These are phyloP conservation scores for Streptanthus diversifolius DNA, from an alignment of 345 rosid genomes.

Conservation along the genomic window DNA sequence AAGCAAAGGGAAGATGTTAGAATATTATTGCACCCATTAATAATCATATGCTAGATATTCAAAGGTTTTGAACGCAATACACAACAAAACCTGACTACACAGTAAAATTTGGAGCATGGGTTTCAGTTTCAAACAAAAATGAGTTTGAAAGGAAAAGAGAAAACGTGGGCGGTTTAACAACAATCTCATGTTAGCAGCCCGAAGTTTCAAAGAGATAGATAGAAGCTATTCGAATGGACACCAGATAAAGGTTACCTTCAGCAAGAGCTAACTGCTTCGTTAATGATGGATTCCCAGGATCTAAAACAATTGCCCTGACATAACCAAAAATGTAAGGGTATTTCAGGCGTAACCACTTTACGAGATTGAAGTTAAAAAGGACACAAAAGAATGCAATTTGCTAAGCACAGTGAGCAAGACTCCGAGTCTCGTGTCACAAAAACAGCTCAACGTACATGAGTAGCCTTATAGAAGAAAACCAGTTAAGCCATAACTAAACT, in stretches of 20 bases:
- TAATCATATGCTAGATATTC: background rate
- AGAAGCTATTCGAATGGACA: background rate
- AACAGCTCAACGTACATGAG: conserved; percentile 7
- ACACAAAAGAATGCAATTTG: conserved; percentile 13
- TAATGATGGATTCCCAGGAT: conserved; percentile 74
- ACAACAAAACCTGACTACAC: conserved; percentile 11
- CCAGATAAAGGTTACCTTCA: conserved; percentile 56
- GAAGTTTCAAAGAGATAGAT: conserved; percentile 4
- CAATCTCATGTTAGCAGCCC: conserved; percentile 4
- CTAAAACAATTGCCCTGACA: conserved; percentile 87
- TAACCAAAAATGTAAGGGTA: background rate
- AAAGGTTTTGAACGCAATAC: conserved; percentile 11
- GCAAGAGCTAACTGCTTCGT: conserved; percentile 72
- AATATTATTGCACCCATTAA: background rate
- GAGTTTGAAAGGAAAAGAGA: conserved; percentile 7
- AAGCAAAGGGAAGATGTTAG: conserved; percentile 30
- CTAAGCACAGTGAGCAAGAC: background rate
- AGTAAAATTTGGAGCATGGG: conserved; percentile 15
- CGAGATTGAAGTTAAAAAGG: conserved; percentile 4
- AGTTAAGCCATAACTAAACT: conserved; percentile 11
- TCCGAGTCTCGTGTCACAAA: background rate
- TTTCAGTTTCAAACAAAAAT: conserved; percentile 23
- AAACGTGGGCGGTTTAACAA: background rate
- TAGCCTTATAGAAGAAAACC: background rate
- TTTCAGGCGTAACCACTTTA: conserved; percentile 17